Percentiles rank a stretch among this genome's conserved stretches.
Conservation (phyloP, 1,139 yeast species). For the Ashbya aceris region DNA sequence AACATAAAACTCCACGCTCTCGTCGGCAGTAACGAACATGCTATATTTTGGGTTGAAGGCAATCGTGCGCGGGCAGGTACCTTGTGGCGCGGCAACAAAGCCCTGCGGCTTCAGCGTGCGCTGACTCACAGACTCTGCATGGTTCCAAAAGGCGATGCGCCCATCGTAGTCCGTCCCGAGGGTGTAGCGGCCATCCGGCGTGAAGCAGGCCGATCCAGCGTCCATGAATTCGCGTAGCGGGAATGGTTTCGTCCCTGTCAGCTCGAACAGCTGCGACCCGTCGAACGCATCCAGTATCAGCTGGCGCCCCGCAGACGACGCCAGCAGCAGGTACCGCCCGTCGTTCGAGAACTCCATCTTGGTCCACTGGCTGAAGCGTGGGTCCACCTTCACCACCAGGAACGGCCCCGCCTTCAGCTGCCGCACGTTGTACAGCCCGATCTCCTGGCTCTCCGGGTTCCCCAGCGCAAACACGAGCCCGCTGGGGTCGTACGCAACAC, state of each 20-base stretch:
- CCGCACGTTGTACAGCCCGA: constrained; percentile 54
- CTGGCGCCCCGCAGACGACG: constrained; percentile 45
- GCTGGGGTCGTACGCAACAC: constrained; percentile 70
- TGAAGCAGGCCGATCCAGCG: constrained; percentile 55
- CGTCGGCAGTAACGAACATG: constrained; percentile 76
- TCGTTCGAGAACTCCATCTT: constrained; percentile 77
- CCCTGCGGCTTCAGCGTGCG: constrained; percentile 26
- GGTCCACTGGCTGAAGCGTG: constrained; percentile 41
- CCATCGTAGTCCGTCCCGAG: constrained; percentile 52
- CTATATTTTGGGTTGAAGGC: constrained; percentile 72
- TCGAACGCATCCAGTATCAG: constrained; percentile 63
- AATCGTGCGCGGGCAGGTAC: constrained; percentile 47
- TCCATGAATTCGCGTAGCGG: constrained; percentile 40
- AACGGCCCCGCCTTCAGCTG: constrained; percentile 51
- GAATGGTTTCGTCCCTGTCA: constrained; percentile 39
- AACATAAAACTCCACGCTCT: constrained; percentile 30
- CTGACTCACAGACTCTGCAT: constrained; percentile 31
- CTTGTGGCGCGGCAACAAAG: constrained; percentile 26
- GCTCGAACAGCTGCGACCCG: constrained; percentile 48
- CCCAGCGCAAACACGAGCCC: constrained; percentile 77
- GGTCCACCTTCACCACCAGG: constrained; percentile 35
- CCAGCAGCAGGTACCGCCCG: constrained; percentile 63
- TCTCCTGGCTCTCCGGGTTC: constrained; percentile 36
- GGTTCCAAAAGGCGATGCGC: constrained; percentile 55
- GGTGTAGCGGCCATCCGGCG: constrained; percentile 76